Evolutionary conservation across 1,284 basidiomycete genomes (phyloP).

Genomic region (Cutaneotrichosporon cutaneum): DNA sequence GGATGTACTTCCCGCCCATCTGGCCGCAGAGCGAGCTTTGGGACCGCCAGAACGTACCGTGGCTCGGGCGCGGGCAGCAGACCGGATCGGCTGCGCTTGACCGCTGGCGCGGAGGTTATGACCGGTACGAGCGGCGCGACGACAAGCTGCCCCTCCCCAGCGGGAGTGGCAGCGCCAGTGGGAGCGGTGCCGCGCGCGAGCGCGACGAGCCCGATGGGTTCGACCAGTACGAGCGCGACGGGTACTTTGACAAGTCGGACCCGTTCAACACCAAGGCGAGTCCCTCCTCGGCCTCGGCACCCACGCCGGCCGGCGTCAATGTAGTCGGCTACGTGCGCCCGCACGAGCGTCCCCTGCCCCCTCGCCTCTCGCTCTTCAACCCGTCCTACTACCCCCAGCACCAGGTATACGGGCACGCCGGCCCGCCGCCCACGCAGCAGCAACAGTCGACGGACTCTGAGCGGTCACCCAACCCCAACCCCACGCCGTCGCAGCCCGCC

Average conservation of each 20-base stretch:
- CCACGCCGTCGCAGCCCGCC: neutral
- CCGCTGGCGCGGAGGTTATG: neutral
- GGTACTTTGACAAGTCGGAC: neutral
- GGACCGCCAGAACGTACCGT: constrained; percentile 2
- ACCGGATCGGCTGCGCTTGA: neutral
- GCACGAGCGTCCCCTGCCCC: constrained; percentile 3
- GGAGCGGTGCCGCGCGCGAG: neutral
- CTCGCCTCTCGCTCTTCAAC: constrained; percentile 6
- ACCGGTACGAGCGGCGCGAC: constrained; percentile 3
- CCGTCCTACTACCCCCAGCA: neutral
- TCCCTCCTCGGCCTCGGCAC: neutral
- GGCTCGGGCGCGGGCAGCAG: neutral
- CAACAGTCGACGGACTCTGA: too few species aligned
- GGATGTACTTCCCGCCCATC: constrained; percentile 5
- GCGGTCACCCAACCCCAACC: neutral
- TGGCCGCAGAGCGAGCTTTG: constrained; percentile 1
- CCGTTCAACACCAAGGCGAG: neutral
- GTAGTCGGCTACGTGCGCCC: constrained; percentile 8
- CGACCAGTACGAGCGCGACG: constrained; percentile 2
- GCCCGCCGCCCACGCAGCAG: neutral
- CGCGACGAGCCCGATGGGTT: neutral
- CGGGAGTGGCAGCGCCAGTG: neutral
- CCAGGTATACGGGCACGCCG: constrained; percentile 5
- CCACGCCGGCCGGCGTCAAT: neutral
- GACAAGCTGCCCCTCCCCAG: constrained; percentile 3